Conservation (phyloP, 768 basidiomycete species). For the Suillus cothurnatus region DNA sequence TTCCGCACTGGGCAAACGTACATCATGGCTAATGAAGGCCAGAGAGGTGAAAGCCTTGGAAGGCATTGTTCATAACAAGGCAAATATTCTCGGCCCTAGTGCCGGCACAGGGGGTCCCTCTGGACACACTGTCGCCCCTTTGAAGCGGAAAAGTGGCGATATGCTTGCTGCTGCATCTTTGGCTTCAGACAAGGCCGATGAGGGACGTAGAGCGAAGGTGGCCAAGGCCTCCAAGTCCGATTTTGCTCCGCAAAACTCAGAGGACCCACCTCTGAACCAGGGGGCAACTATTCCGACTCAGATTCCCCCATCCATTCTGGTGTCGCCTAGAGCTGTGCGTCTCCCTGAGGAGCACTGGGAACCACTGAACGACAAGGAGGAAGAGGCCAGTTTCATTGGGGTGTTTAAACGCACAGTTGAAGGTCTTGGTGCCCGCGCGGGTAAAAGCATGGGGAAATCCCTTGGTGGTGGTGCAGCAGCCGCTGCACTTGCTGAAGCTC, state of each 20-base stretch:
- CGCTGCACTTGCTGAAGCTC: constrained; percentile 66
- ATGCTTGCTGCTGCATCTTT: constrained; percentile 28
- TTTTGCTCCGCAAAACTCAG: constrained; percentile 24
- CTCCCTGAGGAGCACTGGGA: constrained; percentile 21
- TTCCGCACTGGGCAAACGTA: constrained; percentile 59
- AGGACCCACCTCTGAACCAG: constrained; percentile 11
- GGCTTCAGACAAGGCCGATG: constrained; percentile 33
- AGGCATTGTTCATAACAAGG: constrained; percentile 38
- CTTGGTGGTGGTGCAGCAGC: constrained; percentile 56
- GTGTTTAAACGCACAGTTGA: constrained; percentile 73
- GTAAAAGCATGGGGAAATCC: constrained; percentile 64
- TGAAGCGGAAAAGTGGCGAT: constrained; percentile 71
- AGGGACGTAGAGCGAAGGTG: constrained; percentile 50
- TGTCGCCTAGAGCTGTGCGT: constrained; percentile 6
- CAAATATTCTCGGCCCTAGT: constrained; percentile 17
- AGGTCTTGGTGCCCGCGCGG: constrained; percentile 58
- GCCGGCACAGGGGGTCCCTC: constrained; percentile 5
- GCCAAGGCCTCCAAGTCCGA: constrained; percentile 47
- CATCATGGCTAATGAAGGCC: constrained; percentile 81
- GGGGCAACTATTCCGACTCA: constrained; percentile 1
- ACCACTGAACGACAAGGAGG: constrained; percentile 19
- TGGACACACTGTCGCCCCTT: constrained; percentile 15
- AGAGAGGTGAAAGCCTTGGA: constrained; percentile 74
- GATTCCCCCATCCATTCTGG: not conserved
- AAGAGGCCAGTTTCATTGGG: constrained; percentile 57